Percentiles rank a stretch among this genome's conserved stretches.
phyloP scores from a whole-genome alignment of 148 eudicot species.

The Linanthus parryae region DNA sequence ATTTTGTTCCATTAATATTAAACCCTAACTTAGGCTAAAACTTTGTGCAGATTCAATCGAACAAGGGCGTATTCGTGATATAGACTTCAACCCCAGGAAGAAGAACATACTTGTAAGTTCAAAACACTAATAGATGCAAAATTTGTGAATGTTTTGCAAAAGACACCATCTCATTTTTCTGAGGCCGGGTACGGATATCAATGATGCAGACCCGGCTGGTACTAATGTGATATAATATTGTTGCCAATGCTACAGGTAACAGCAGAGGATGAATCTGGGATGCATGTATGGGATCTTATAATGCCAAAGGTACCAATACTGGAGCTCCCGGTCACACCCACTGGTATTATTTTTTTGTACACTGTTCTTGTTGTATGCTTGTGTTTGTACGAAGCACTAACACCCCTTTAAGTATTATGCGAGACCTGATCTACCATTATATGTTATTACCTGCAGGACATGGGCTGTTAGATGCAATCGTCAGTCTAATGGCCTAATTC shows the following conservation, averaged over 20 bases:
- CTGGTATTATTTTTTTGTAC: slow-evolving; percentile 70
- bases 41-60: slow-evolving; percentile 77
- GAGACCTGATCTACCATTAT: too few species aligned
- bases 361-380: too few species aligned
- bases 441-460: slow-evolving; percentile 70
- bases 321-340: slow-evolving; percentile 99
- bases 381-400: too few species aligned
- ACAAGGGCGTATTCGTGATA: slow-evolving; percentile 64
- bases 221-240: not conserved
- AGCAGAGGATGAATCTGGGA: slow-evolving; percentile 97
- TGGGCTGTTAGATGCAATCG: slow-evolving; percentile 93
- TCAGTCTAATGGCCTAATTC: slow-evolving; percentile 67
- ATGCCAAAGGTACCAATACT: slow-evolving; percentile 62
- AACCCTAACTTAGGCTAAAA: too few species aligned
- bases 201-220: not conserved
- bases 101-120: slow-evolving; percentile 74
- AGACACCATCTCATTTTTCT: too few species aligned
- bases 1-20: too few species aligned
- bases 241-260: slow-evolving; percentile 59
- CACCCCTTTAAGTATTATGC: too few species aligned
- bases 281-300: slow-evolving; percentile 96
- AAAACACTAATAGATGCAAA: too few species aligned
- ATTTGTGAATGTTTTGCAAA: too few species aligned
- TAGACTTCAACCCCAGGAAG: slow-evolving; percentile 77
- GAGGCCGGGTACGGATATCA: too few species aligned